Conservation (phyloP, 164 flowering plant species). For the Paratinospora sagittata region DNA sequence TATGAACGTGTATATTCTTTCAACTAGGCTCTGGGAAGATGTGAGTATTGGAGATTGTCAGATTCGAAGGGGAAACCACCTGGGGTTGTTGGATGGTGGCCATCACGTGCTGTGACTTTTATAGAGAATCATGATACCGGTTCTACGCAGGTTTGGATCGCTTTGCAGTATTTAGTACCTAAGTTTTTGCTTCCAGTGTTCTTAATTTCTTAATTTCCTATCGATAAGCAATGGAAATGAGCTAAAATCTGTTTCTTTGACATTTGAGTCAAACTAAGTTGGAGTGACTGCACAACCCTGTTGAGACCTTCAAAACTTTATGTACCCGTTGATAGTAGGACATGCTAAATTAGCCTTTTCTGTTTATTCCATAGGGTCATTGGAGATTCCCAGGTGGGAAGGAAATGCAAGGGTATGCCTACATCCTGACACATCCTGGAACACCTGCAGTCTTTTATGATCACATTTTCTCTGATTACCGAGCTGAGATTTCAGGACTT, state of each 20-base stretch:
- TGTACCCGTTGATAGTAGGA: background rate
- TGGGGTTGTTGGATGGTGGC: conserved; percentile 99
- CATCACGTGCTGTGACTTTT: conserved; percentile 97
- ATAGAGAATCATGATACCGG: conserved; percentile 99
- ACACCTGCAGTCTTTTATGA: conserved; percentile 92
- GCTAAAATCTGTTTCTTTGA: background rate
- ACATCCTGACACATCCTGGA: conserved; percentile 96
- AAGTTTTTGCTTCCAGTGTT: background rate
- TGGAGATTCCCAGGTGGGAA: conserved; percentile 98
- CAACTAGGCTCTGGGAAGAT: conserved; percentile 66
- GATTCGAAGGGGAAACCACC: conserved; percentile 92
- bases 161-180: background rate
- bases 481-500: conserved; percentile 54
- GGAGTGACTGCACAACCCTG: background rate
- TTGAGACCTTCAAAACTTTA: background rate
- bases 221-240: background rate
- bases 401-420: conserved; percentile 99
- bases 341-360: conserved; percentile 2
- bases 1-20: conserved; percentile 1
- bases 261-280: background rate
- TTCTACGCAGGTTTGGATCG: conserved; percentile 80
- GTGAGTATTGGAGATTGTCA: conserved; percentile 95
- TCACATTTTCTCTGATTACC: conserved; percentile 67
- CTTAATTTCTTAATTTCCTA: background rate
- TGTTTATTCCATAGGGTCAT: conserved; percentile 62